Conservation (phyloP, 768 basidiomycete species). For the Dentipellis fragilis region DNA sequence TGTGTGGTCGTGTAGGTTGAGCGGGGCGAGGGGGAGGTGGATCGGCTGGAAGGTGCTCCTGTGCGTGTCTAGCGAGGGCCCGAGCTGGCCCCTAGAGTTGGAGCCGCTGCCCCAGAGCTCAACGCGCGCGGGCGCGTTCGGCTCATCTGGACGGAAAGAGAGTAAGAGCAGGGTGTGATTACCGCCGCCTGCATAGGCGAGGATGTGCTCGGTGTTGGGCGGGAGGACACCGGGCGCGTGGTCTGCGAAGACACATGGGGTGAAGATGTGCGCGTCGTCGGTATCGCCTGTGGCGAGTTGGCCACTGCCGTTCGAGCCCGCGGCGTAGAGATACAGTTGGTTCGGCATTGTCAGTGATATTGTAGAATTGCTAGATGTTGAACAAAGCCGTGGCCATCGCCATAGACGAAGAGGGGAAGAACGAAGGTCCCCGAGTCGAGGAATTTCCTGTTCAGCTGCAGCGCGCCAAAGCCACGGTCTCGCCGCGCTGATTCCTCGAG, state of each 20-base stretch:
- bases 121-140: neutral
- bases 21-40: conserved; percentile 26
- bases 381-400: too few species aligned
- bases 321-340: conserved; percentile 20
- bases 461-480: too few species aligned
- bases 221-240: conserved; percentile 18
- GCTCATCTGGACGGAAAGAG: conserved; percentile 15
- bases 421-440: too few species aligned
- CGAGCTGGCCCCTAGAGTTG: conserved; percentile 63
- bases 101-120: conserved; percentile 74
- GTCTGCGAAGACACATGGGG: conserved; percentile 24
- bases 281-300: conserved; percentile 31
- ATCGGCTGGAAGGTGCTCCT: conserved; percentile 36
- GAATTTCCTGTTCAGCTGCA: too few species aligned
- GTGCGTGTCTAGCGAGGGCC: conserved; percentile 26
- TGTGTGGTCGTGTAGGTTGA: conserved; percentile 31
- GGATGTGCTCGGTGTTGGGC: conserved; percentile 20
- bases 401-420: too few species aligned
- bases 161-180: conserved; percentile 73
- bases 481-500: too few species aligned
- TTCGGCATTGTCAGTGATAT: too few species aligned
- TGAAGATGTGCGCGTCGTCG: conserved; percentile 32
- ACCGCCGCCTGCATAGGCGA: conserved; percentile 57
- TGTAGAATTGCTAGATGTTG: too few species aligned
- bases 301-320: conserved; percentile 41